Evolutionary conservation across 495 filamentous ascomycete species (phyloP).

Genomic region (Achaetomiella virescens): DNA sequence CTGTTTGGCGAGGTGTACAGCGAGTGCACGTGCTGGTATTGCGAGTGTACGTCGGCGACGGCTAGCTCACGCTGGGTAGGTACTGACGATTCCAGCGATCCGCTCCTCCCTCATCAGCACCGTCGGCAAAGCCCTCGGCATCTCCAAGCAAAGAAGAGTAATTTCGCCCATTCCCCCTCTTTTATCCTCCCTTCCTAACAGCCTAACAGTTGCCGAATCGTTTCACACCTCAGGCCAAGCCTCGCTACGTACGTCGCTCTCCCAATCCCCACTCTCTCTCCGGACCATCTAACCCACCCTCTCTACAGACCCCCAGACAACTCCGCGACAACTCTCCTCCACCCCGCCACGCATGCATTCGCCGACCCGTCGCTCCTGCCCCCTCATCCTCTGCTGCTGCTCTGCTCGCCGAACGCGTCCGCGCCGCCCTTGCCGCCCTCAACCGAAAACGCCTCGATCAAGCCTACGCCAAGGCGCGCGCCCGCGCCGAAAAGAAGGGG

Average conservation of each 20-base stretch:
- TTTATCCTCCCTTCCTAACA: constrained; percentile 27
- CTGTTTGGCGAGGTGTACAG: constrained; percentile 61
- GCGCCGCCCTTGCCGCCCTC: constrained; percentile 42
- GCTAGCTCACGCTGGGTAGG: not conserved
- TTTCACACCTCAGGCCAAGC: constrained; percentile 51
- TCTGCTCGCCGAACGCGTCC: constrained; percentile 33
- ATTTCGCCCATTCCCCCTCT: not conserved
- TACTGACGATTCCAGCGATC: constrained; percentile 38
- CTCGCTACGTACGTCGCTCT: constrained; percentile 26
- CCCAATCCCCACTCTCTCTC: not conserved
- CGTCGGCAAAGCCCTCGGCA: constrained; percentile 33
- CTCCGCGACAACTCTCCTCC: constrained; percentile 68
- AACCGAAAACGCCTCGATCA: constrained; percentile 49
- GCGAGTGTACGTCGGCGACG: constrained; percentile 46
- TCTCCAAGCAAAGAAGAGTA: constrained; percentile 43
- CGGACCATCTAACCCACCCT: not conserved
- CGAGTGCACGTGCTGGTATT: constrained; percentile 89
- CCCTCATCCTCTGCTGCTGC: no score
- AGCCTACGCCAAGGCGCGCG: constrained; percentile 56
- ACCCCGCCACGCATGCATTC: constrained; percentile 52
- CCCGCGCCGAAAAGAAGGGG: constrained; percentile 57
- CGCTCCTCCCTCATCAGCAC: constrained; percentile 54
- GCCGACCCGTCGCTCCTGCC: constrained; percentile 36
- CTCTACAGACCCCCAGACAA: constrained; percentile 15
- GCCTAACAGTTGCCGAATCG: constrained; percentile 41